These are phyloP conservation scores for Chaetomiaceae sp. DNA, from an alignment of 2,329 filamentous ascomycete species.

Conservation along the genomic window DNA sequence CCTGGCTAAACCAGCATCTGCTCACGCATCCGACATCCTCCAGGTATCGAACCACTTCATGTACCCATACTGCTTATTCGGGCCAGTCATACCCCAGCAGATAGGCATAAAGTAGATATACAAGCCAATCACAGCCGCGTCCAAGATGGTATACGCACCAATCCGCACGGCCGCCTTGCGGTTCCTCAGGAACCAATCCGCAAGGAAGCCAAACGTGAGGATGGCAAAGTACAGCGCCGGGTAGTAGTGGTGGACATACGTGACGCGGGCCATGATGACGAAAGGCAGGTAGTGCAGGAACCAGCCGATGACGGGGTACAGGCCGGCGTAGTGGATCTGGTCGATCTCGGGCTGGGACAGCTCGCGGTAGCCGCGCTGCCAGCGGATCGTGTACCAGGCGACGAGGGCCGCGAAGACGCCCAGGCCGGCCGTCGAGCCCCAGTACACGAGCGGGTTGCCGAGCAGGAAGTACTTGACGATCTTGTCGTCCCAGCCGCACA, in stretches of 20 bases:
- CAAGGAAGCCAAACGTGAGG: constrained; percentile 77
- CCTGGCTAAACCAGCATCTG: neutral
- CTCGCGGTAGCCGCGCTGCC: constrained; percentile 91
- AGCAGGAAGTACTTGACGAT: constrained; percentile 98
- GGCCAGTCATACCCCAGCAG: constrained; percentile 91
- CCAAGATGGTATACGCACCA: constrained; percentile 68
- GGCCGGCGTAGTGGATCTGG: constrained; percentile 86
- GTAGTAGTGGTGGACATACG: constrained; percentile 99
- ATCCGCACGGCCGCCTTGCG: constrained; percentile 60
- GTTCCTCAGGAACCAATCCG: constrained; percentile 75
- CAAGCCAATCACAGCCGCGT: constrained; percentile 68
- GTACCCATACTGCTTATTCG: constrained; percentile 78
- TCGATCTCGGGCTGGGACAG: constrained; percentile 77
- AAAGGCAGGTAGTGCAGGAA: constrained; percentile 95
- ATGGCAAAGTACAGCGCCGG: constrained; percentile 98
- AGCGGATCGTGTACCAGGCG: constrained; percentile 82
- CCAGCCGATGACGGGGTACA: constrained; percentile 93
- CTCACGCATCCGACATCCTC: constrained; percentile 64
- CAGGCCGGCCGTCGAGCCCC: constrained; percentile 80
- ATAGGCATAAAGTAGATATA: constrained; percentile 91
- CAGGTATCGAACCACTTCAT: constrained; percentile 90
- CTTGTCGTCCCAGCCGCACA: constrained; percentile 97
- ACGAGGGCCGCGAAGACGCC: constrained; percentile 67
- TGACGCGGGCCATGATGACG: constrained; percentile 95
- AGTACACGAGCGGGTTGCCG: constrained; percentile 94